Base-by-base conservation (phyloP, 495 filamentous ascomycete genomes). In the Umbilicaria muhlenbergii region DNA sequence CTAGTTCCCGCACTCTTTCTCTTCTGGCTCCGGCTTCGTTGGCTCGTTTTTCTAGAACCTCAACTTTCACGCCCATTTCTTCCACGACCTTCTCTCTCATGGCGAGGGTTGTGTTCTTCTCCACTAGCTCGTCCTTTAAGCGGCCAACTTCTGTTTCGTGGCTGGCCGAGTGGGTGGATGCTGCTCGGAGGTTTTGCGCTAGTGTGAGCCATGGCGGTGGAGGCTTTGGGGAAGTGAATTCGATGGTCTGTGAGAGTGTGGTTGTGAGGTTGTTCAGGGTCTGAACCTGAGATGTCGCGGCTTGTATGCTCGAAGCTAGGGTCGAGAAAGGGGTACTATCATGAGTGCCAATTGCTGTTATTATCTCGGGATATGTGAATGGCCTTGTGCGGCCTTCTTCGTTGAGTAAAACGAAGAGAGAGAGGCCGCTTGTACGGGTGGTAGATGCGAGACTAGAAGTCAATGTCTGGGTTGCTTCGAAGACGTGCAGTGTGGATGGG, bases 31-130 rank as follows among this genome's bases (percentile, higher is more conserved):
- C 65, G 32, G 69, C 63, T 52, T 84, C 81, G 31, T 80, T 74
- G 11, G 83, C 74, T 50, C 93, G 87, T 34, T 82, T 75, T 70
- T 94, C 88, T 36, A 96, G 79, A 5, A 85, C 83, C 60, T 95
- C 91, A 54, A 94, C 89, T 59, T 93, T 92, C 47, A 94, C 81
- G 3, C 76, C 73, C 10, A 86, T 71, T 31, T 84, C 83, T 50
- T 82, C 80, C 15, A 86, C 64, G 18, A 66, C 66, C 45, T 81
- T 68, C 34, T 87, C 80, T 24, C 74, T 70, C 36, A 79, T 63
- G 8, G 75, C 76, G 51, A 76, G 77, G 51, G 67, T 73, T 54
- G 11, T 65, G 60, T 16, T 66, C 57, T 51, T 78, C 54, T 75
- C 81, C 75, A 56, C 6, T 14, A 66, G 78, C 43, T 89, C 80